Evolutionary conservation across 2,329 filamentous ascomycete species (phyloP), one percentile per base, ranked within the genome.

Genomic region (Penicillium sp.): DNA sequence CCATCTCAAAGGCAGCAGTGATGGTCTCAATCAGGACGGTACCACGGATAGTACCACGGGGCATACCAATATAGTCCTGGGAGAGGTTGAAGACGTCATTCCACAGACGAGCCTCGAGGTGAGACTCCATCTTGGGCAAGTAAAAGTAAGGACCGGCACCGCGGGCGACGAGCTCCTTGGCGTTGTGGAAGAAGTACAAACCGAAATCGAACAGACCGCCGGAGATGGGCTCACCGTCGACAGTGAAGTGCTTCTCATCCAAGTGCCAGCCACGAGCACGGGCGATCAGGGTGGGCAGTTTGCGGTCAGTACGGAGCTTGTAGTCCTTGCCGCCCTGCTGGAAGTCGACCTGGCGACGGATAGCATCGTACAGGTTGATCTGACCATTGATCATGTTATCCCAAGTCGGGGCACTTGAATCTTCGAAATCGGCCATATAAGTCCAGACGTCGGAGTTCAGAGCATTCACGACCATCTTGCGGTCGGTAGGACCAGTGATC

Each of bases 341-440:
- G 80, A 97, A 97, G 77, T 97, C 92, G 63, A 97, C 84, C 75
- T 96, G 88, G 62, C 83, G 86, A 65, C 93, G 88, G 68, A 95
- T 90, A 60, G 91, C 93, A 65, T 97, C 93, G 77, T 96, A 95
- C 50, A 99, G 82, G 78, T 97, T 99, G 60, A 96, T 85, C 75
- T 99, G 93, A 56, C 93, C 93, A 62, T 93, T 95, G 77, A 97
- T 86, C 91, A 97, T 97, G 78, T 97, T 97, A 60, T 95, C 90
- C 93, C 93, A 99, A 36, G 93, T 96, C 19, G 93, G 93, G 19
- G 93, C 91, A 66, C 81, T 93, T 6, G 93, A 95, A 72, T 97
- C 92, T 76, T 99, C 93, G 61, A 99, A 95, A 74, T 99, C 93
- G 40, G 93, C 93, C 93, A 99, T 99, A 67, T 97, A 99, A 49